These are phyloP conservation scores for Podospora pseudopauciseta DNA, from an alignment of 495 filamentous ascomycete genomes.

Conservation along the genomic window DNA sequence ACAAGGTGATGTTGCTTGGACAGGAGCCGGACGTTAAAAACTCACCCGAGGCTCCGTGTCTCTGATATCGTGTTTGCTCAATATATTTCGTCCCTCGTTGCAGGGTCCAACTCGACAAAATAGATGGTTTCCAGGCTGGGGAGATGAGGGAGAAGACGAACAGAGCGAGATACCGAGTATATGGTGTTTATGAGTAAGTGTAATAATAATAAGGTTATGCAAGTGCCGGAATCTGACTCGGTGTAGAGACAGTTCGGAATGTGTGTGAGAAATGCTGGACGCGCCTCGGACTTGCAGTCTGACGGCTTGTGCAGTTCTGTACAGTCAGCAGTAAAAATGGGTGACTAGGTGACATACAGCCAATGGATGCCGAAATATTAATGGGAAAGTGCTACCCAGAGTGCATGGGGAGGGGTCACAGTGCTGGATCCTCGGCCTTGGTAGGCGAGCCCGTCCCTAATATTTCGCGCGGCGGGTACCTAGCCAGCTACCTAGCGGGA, in stretches of 20 bases:
- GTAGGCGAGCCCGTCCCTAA: background rate
- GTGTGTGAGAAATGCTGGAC: background rate
- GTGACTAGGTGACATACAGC: background rate
- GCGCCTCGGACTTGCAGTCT: background rate
- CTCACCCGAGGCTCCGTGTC: background rate
- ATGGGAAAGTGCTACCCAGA: background rate
- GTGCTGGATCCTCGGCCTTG: background rate
- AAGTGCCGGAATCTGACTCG: background rate
- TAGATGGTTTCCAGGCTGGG: too few species aligned
- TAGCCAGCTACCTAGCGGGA: too few species aligned
- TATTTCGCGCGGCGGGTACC: background rate
- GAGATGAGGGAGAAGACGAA: background rate
- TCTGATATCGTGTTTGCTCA: background rate
- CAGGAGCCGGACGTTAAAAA: background rate
- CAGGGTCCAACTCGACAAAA: background rate
- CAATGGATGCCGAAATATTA: background rate
- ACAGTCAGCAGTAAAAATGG: too few species aligned
- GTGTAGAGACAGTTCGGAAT: background rate
- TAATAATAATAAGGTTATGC: background rate
- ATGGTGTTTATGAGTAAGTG: background rate
- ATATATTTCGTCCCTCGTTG: background rate
- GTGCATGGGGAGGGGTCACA: background rate
- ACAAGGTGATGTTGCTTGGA: background rate
- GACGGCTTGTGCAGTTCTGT: background rate
- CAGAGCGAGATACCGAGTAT: background rate